Conservation (phyloP, 169 alveolate species). For the Babesia bovis region DNA sequence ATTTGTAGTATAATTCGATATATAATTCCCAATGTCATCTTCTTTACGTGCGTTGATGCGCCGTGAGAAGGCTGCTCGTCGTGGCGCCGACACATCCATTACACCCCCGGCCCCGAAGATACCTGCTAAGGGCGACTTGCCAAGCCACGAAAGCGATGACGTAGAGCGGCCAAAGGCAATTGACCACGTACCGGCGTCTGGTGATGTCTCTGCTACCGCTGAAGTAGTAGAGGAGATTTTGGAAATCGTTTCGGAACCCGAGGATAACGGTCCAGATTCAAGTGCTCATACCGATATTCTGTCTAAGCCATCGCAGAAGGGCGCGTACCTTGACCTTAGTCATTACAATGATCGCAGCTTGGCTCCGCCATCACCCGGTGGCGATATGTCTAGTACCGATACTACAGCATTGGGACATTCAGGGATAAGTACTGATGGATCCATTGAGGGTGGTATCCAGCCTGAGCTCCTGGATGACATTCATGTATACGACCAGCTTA, state of each 20-base stretch:
- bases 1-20: background rate
- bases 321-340: too few species aligned
- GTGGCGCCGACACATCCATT: background rate
- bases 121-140: background rate
- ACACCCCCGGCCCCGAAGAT: conserved; percentile 1
- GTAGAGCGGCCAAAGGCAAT: too few species aligned
- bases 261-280: background rate
- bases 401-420: too few species aligned
- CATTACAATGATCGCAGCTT: too few species aligned
- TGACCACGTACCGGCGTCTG: too few species aligned
- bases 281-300: background rate
- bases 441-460: too few species aligned
- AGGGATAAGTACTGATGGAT: too few species aligned
- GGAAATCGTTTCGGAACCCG: conserved; percentile 28
- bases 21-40: conserved; percentile 21
- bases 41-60: conserved; percentile 65
- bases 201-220: too few species aligned
- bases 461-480: background rate
- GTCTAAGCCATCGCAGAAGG: background rate
- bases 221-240: conserved; percentile 20
- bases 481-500: conserved; percentile 62
- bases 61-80: conserved; percentile 67
- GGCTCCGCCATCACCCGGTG: too few species aligned
- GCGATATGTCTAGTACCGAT: too few species aligned
- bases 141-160: background rate